A percentile compares a stretch with the other conserved stretches of the same genome.
Evolutionary conservation across 441 rosid genomes (phyloP).

Genomic region (Codiaeum variegatum): DNA sequence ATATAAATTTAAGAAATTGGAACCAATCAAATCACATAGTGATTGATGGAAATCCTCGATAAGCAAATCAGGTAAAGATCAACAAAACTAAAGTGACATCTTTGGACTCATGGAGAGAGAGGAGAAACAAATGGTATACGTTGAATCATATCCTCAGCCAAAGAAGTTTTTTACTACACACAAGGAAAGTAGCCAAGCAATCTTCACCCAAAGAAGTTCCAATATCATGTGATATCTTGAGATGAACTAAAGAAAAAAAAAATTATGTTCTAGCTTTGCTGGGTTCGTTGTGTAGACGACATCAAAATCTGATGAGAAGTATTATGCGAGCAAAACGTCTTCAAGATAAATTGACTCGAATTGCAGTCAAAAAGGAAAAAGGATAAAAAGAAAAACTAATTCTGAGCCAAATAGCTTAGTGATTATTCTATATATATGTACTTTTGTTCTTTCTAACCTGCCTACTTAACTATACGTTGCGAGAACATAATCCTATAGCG

Average conservation of each 20-base stretch:
- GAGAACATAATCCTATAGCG: no score
- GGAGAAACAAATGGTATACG: neutral
- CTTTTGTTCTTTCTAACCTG: no score
- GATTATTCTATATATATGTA: neutral
- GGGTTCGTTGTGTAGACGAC: no score
- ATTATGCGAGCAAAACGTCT: no score
- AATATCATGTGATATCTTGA: no score
- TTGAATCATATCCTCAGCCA: neutral
- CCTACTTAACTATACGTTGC: no score
- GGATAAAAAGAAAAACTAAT: no score
- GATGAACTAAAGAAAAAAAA: no score
- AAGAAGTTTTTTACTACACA: neutral
- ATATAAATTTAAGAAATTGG: neutral
- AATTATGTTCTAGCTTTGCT: no score
- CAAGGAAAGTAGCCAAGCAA: neutral
- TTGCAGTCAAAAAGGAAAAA: no score
- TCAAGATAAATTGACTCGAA: neutral
- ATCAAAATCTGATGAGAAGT: no score
- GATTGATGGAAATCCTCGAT: neutral
- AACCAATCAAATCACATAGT: neutral
- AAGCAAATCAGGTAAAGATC: neutral
- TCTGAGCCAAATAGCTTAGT: neutral
- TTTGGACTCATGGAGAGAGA: neutral
- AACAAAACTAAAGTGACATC: neutral
- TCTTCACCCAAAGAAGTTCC: no score